Base-by-base conservation (phyloP, 192 early-diverging fungal species). In the Spizellomyces sp. region DNA sequence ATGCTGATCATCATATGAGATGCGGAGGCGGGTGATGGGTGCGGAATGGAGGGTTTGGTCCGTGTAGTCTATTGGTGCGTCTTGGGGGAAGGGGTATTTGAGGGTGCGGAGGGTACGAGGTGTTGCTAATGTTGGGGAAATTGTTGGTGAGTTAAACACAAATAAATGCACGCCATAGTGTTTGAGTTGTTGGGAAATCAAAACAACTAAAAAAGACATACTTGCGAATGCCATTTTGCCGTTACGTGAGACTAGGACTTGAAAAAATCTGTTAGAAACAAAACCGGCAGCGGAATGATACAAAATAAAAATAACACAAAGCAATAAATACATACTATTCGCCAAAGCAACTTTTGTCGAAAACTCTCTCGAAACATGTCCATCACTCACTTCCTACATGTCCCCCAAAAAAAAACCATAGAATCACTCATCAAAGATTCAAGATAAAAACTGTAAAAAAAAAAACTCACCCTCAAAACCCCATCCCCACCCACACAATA, bases 1-100 rank as follows among this genome's bases (percentile, higher is more conserved):
- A 58, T 76, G 76, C 57, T 77, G 66, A 43, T 87, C 86, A 71
- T 87, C 83, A 57, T 71, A 77, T 0, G 83, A 73, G 12, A 80
- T 69, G 27, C 83, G 70, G 47, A 86, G 54, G 48, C 79, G 73
- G 15, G 74, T 73, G 14, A 87, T 69, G 0, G 76, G 36, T 5
- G 65, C 71, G 9, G 76, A 61, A 70, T 85, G 84, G 45, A 61
- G 75, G 14, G 63, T 52, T 47, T 77, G 46, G 41, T 85, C 84
- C 10, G 47, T 43, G 64, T 60, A 73, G 7, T 85, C 82, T 42
- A 22, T 41, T 6, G 48, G 48, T 27, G 41, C n/a, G 59, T 76
- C 76, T 47, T 66, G 64, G 8, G 74, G 72, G 58, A 87, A 70
- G 2, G 86, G 81, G 48, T 76, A 87, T 69, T 74, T 76, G 10